Conservation (phyloP, 2,329 filamentous ascomycete species). For the Phialophora chinensis region DNA sequence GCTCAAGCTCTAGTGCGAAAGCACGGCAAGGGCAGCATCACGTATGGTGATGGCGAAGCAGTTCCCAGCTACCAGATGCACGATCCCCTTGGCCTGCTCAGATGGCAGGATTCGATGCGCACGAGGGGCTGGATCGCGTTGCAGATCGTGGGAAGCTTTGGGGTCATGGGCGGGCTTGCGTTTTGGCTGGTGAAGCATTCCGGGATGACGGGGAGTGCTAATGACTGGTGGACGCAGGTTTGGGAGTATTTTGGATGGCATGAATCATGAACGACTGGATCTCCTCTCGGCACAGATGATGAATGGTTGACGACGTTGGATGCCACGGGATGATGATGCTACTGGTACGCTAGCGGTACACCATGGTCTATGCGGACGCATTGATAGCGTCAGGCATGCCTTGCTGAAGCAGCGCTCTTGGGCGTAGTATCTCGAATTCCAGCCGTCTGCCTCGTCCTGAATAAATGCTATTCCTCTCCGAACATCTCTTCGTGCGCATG, state of each 20-base stretch:
- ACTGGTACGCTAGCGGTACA: neutral
- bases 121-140: conserved; percentile 70
- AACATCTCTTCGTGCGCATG: neutral
- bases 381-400: neutral
- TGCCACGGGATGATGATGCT: neutral
- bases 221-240: conserved; percentile 38
- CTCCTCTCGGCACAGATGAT: neutral
- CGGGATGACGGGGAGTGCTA: conserved; percentile 42
- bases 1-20: conserved; percentile 40
- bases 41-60: conserved; percentile 33
- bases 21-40: conserved; percentile 20
- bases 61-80: conserved; percentile 55
- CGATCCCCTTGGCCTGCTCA: conserved; percentile 80
- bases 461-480: neutral
- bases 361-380: neutral
- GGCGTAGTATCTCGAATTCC: neutral
- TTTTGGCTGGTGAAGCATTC: conserved; percentile 63
- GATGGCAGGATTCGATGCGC: conserved; percentile 70
- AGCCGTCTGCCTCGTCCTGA: neutral
- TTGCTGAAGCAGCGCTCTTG: neutral
- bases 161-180: conserved; percentile 74
- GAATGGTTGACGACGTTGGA: neutral
- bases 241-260: conserved; percentile 30
- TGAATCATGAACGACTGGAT: conserved; percentile 20
- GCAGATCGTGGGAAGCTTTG: conserved; percentile 75